phyloP scores from a whole-genome alignment of 2,329 filamentous ascomycete genomes.

The Ophiostoma australiae region DNA sequence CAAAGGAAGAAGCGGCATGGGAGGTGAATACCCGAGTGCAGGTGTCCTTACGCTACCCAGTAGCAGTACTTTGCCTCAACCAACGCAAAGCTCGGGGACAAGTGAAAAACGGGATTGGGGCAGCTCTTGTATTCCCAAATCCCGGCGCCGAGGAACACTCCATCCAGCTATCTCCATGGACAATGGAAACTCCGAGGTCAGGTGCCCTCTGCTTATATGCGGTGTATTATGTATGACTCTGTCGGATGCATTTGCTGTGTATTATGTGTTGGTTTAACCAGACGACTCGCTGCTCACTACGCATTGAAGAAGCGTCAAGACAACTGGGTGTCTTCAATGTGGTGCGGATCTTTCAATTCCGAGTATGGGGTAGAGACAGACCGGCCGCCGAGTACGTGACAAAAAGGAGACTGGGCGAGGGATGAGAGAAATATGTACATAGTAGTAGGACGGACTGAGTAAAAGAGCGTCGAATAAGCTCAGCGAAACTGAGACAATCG shows the following conservation, averaged over 20 bases:
- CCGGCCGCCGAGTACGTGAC: not conserved
- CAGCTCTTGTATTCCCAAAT: not conserved
- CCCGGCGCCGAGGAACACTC: not conserved
- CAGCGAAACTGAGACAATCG: not conserved
- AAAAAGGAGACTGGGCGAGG: not conserved
- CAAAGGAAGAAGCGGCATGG: not conserved
- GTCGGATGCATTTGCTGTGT: not conserved
- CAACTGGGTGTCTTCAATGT: not conserved
- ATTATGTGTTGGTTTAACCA: too few relatives aligned
- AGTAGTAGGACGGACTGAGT: too few relatives aligned
- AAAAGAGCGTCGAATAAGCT: not conserved
- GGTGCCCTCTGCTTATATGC: not conserved
- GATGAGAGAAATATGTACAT: too few relatives aligned
- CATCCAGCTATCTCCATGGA: not conserved
- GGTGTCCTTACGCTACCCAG: too few relatives aligned
- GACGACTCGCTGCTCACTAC: not conserved
- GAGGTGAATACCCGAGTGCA: not conserved
- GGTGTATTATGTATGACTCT: not conserved
- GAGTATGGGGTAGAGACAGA: not conserved
- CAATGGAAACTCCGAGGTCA: conserved; percentile 1
- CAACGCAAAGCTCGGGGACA: not conserved
- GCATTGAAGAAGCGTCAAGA: not conserved
- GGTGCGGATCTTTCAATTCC: not conserved
- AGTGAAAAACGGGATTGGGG: not conserved
- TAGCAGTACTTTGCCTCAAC: too few relatives aligned